These are phyloP conservation scores for Wallacemonas rigidus DNA, from an alignment of 208 protist species.

Conservation along the genomic window DNA sequence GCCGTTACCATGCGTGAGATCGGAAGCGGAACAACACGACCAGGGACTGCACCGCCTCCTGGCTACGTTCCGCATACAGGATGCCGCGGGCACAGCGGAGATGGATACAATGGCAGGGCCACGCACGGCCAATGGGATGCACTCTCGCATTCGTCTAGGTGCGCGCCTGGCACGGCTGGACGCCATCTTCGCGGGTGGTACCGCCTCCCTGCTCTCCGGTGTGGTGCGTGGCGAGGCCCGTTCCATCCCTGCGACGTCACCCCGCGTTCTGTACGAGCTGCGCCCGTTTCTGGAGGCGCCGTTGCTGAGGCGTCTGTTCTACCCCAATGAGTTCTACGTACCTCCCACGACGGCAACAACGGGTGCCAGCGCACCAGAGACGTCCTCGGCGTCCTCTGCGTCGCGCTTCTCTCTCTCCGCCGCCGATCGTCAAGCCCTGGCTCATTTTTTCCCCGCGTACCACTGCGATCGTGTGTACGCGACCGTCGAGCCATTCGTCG, in stretches of 20 bases:
- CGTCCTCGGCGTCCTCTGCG: background rate
- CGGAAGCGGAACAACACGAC: too few relatives aligned
- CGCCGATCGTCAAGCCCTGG: slow-evolving; percentile 56
- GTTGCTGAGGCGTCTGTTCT: slow-evolving; percentile 17
- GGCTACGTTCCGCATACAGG: too few relatives aligned
- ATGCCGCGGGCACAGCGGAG: too few relatives aligned
- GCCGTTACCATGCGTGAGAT: too few relatives aligned
- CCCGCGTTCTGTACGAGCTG: slow-evolving; percentile 2
- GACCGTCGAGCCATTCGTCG: slow-evolving; percentile 42
- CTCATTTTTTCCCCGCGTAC: slow-evolving; percentile 62
- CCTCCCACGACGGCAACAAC: background rate
- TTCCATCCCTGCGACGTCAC: background rate
- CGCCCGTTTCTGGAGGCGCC: background rate
- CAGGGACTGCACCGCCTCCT: too few relatives aligned
- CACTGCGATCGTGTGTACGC: slow-evolving; percentile 58
- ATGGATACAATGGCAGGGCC: too few relatives aligned
- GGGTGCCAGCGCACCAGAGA: background rate
- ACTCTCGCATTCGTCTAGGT: too few relatives aligned
- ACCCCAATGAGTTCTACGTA: slow-evolving; percentile 13
- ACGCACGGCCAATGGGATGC: too few relatives aligned
- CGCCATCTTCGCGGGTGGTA: too few relatives aligned
- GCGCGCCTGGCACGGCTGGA: too few relatives aligned
- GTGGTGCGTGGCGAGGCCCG: background rate
- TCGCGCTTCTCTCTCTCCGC: background rate
- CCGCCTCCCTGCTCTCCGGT: background rate